These are phyloP conservation scores for Aspergillus transmontanensis DNA, from an alignment of 2,329 filamentous ascomycete species.

Conservation along the genomic window DNA sequence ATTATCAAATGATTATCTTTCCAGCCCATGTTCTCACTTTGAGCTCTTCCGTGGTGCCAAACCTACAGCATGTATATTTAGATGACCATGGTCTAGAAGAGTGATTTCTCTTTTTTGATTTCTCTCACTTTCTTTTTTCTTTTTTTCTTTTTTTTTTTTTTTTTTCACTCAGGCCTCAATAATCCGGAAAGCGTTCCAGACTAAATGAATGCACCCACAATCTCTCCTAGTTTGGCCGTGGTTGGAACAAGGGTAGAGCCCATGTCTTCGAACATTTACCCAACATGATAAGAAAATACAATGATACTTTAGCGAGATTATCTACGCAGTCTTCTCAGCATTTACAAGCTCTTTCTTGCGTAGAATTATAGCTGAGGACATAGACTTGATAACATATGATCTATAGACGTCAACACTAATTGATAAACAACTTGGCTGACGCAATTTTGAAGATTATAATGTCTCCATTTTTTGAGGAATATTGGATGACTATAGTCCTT, in stretches of 20 bases:
- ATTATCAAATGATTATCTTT: not conserved
- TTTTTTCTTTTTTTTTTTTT: not conserved
- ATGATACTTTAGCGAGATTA: no score
- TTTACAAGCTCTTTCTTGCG: not conserved
- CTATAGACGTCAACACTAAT: not conserved
- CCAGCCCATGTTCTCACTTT: not conserved
- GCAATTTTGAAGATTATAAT: no score
- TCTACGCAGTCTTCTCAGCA: no score
- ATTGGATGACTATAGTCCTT: not conserved
- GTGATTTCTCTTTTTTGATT: not conserved
- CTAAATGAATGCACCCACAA: not conserved
- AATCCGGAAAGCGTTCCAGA: fast-evolving
- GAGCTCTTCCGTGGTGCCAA: not conserved
- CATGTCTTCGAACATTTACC: not conserved
- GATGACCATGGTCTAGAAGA: not conserved
- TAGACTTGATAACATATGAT: not conserved
- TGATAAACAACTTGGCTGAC: not conserved
- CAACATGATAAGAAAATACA: not conserved
- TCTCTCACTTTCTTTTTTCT: not conserved
- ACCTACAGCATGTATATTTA: not conserved
- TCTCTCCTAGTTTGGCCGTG: not conserved
- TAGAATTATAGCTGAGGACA: no score
- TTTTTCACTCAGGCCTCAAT: not conserved
- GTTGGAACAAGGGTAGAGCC: not conserved
- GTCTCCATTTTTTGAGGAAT: not conserved